Conservation (phyloP, 169 alveolate species). For the Eimeria necatrix region DNA sequence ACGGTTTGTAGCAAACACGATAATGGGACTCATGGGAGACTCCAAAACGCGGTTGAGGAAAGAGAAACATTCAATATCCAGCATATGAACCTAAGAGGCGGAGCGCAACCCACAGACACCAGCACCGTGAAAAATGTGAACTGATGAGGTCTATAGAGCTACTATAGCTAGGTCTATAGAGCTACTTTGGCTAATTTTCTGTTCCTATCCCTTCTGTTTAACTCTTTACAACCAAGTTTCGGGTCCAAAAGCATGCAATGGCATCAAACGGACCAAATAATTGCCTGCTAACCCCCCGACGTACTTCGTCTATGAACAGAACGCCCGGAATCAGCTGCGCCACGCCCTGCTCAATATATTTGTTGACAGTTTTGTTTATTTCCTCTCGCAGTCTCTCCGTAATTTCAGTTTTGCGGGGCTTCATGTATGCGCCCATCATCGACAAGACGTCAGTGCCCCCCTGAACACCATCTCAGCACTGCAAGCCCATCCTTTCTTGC, state of each 20-base stretch:
- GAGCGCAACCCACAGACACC: too few species aligned
- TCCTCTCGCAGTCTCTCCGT: constrained; percentile 99
- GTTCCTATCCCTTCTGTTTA: too few species aligned
- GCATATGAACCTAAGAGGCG: constrained; percentile 94
- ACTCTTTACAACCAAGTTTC: too few species aligned
- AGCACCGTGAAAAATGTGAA: too few species aligned
- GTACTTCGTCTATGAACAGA: constrained; percentile 99
- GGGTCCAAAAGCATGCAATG: too few species aligned
- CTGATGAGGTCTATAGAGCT: too few species aligned
- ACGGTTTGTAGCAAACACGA: constrained; percentile 99
- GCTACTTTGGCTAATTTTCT: too few species aligned
- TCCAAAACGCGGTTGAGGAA: constrained; percentile 98
- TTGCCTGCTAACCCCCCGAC: not conserved
- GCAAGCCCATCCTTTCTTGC: not conserved
- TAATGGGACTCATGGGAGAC: constrained; percentile 98
- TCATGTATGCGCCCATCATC: constrained; percentile 97
- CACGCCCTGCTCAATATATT: constrained; percentile 95
- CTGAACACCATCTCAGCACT: constrained; percentile 60
- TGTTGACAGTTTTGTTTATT: constrained; percentile 98
- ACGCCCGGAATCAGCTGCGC: constrained; percentile 99
- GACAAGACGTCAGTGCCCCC: constrained; percentile 99
- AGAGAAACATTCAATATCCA: constrained; percentile 99
- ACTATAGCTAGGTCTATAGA: too few species aligned
- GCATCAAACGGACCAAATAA: not conserved
- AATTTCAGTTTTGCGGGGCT: constrained; percentile 99